Conservation (phyloP, 2,329 filamentous ascomycete species). For the Elsinoe ampelina region DNA sequence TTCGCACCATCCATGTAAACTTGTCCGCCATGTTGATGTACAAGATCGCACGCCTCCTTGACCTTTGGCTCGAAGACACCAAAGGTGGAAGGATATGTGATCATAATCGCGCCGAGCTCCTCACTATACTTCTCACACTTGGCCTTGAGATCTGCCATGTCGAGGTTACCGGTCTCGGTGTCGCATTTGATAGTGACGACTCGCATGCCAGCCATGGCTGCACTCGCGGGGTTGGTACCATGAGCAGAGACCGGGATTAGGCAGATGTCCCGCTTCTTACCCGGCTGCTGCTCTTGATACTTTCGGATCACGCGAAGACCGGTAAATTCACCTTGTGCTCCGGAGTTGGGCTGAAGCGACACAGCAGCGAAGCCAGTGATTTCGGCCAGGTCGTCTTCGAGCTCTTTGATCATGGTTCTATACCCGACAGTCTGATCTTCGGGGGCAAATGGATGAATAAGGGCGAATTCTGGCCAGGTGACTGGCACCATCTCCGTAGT, state of each 20-base stretch:
- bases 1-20: conserved; percentile 99
- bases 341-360: conserved; percentile 89
- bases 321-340: conserved; percentile 89
- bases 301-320: conserved; percentile 81
- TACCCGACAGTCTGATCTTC: conserved; percentile 58
- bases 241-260: conserved; percentile 92
- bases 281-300: conserved; percentile 60
- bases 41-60: conserved; percentile 73
- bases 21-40: conserved; percentile 80
- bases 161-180: conserved; percentile 75
- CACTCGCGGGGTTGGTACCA: conserved; percentile 90
- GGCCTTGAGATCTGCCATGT: conserved; percentile 71
- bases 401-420: conserved; percentile 55
- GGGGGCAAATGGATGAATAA: conserved; percentile 73
- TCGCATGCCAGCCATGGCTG: conserved; percentile 91
- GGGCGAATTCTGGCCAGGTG: conserved; percentile 64
- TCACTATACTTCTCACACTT: conserved; percentile 85
- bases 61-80: conserved; percentile 89
- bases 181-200: conserved; percentile 91
- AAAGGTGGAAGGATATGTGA: conserved; percentile 92
- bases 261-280: conserved; percentile 76
- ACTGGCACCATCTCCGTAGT: conserved; percentile 89
- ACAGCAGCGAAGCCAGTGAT: conserved; percentile 88
- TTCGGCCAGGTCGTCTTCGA: conserved; percentile 65
- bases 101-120: conserved; percentile 85